A percentile compares a stretch with the other conserved stretches of the same genome.
phyloP scores from a whole-genome alignment of 2,329 filamentous ascomycete species.

The Paecilomyces dactylethromorphus region DNA sequence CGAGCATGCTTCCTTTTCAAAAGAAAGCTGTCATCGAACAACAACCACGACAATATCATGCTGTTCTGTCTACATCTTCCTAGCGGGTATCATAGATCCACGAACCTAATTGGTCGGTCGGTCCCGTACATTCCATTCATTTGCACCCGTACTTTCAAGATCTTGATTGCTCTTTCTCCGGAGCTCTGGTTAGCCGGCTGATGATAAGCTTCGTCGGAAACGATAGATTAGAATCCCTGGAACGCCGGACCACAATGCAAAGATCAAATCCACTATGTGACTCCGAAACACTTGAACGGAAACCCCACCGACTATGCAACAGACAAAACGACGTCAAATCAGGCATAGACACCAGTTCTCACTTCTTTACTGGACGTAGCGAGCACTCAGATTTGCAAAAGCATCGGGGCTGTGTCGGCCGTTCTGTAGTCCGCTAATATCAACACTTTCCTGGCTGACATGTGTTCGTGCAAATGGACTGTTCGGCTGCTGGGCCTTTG shows the following conservation, averaged over 20 bases:
- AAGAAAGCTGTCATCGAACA: background rate
- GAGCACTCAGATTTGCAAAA: constrained; percentile 44
- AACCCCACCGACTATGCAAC: background rate
- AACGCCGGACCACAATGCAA: background rate
- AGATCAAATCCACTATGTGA: background rate
- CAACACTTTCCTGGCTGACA: constrained; percentile 44
- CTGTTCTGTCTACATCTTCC: background rate
- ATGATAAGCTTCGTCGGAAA: background rate
- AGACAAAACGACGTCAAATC: background rate
- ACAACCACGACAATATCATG: background rate
- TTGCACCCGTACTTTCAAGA: background rate
- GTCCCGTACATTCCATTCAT: background rate
- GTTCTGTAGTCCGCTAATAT: constrained; percentile 39
- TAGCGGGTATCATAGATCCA: background rate
- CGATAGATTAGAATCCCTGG: background rate
- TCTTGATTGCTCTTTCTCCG: background rate
- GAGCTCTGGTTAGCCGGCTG: background rate
- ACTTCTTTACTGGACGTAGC: constrained; percentile 23
- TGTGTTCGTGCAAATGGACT: constrained; percentile 22
- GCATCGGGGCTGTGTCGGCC: constrained; percentile 46
- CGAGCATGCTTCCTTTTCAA: background rate
- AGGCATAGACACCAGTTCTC: background rate
- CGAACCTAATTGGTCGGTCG: background rate
- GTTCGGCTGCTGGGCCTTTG: constrained; percentile 11
- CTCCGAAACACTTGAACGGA: background rate